Conservation (phyloP, 2,329 filamentous ascomycete species). For the Aureobasidium sp. region DNA sequence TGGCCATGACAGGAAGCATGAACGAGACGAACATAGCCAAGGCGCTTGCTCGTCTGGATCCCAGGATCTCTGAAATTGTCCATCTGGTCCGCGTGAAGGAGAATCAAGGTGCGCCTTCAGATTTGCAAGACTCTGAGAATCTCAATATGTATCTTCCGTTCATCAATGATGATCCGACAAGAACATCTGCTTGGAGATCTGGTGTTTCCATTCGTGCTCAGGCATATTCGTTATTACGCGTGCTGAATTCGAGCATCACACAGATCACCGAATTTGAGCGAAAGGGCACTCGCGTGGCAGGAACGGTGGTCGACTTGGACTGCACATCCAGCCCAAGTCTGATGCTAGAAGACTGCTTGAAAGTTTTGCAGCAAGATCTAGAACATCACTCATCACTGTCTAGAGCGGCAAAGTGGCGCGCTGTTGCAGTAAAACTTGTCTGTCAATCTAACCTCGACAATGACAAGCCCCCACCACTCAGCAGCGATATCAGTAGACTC, state of each 20-base stretch:
- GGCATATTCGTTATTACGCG: constrained; percentile 33
- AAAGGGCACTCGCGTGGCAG: constrained; percentile 26
- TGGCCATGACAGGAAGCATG: neutral
- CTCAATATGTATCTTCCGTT: constrained; percentile 58
- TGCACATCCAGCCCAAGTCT: neutral
- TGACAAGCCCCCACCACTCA: constrained; percentile 15
- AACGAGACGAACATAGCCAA: neutral
- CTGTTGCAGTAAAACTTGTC: constrained; percentile 9
- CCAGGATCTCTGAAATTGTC: constrained; percentile 46
- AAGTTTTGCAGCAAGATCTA: neutral
- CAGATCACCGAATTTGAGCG: constrained; percentile 34
- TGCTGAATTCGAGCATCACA: constrained; percentile 12
- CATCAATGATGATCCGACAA: constrained; percentile 44
- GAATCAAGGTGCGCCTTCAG: neutral
- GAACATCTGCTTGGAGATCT: constrained; percentile 37
- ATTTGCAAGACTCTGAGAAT: constrained; percentile 17
- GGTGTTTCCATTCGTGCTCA: constrained; percentile 32
- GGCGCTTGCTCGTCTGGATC: constrained; percentile 34
- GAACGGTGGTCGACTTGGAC: constrained; percentile 10
- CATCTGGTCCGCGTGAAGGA: constrained; percentile 36
- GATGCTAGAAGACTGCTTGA: constrained; percentile 4
- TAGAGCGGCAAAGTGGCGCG: constrained; percentile 16
- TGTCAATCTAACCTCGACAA: constrained; percentile 13
- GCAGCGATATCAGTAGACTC: constrained; percentile 6
- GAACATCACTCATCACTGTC: neutral